A percentile compares a stretch with the other conserved stretches of the same genome.
phyloP scores from a whole-genome alignment of 2,329 filamentous ascomycete species.

The Periconia sp. region DNA sequence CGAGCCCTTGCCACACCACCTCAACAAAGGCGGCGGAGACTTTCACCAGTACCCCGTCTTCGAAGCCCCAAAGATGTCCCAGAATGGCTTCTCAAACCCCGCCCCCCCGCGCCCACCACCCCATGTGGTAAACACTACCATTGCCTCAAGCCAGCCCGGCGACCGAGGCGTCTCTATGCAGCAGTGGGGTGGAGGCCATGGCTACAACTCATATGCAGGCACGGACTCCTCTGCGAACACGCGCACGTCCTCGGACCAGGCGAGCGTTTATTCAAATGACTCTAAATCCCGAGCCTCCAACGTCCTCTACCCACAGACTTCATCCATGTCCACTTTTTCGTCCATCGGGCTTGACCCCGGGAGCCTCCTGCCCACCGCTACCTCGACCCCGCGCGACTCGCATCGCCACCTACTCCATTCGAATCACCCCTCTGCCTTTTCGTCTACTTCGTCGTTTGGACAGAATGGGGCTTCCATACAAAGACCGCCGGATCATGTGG shows the following conservation, averaged over 20 bases:
- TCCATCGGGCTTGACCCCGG: conserved; percentile 51
- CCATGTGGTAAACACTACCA: conserved; percentile 58
- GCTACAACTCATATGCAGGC: conserved; percentile 25
- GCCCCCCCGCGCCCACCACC: conserved; percentile 63
- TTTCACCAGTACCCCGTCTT: too few species aligned
- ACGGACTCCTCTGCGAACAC: conserved; percentile 57
- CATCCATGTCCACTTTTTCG: conserved; percentile 61
- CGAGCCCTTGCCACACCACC: conserved; percentile 91
- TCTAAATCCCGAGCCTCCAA: conserved; percentile 62
- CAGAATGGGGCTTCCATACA: conserved; percentile 67
- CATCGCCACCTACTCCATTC: conserved; percentile 49
- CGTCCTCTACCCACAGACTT: conserved; percentile 60
- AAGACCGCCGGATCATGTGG: conserved; percentile 76
- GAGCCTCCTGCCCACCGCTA: conserved; percentile 46
- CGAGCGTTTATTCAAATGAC: conserved; percentile 68
- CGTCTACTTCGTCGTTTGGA: conserved; percentile 56
- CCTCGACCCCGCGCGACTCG: conserved; percentile 49
- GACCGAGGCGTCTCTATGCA: conserved; percentile 75
- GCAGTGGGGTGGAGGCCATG: conserved; percentile 68
- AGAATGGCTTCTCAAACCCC: conserved; percentile 63
- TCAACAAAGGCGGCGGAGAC: conserved; percentile 65
- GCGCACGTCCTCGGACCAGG: conserved; percentile 67
- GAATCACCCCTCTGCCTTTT: conserved; percentile 54
- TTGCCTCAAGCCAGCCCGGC: conserved; percentile 72
- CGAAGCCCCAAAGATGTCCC: conserved; percentile 56